Evolutionary conservation across 768 basidiomycete species (phyloP), one percentile per base, ranked within the genome.

Genomic region (Podaxis sp.): DNA sequence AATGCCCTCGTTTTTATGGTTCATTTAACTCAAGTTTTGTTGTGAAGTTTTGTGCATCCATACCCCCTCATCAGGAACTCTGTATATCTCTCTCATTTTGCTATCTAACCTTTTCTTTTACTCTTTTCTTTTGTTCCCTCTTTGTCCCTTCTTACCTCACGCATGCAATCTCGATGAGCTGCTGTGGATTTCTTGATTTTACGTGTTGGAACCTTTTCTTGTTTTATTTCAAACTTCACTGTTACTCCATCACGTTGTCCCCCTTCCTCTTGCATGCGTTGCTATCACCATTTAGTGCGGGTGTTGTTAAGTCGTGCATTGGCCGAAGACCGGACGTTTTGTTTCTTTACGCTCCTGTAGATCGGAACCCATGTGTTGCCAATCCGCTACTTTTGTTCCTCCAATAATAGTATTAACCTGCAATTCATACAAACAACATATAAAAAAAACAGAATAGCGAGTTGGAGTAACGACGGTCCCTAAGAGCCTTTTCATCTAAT

Each of bases 401-500:
- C 49, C 24, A 49, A 12, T 24, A 47, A 24, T n/a, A 51, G 13
- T 27, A 24, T 24, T 25, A 24, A 27, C 49, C 12, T 11, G 25
- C 27, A 36, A 33, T 33, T 12, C 54, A 40, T 55, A 24, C 54
- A 9, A 38, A 11, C 54, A 55, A 40, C 3, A 37, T n/a, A 46
- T n/a, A 22, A 7, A 54, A 13, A 15, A 22, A 24, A 8, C 9
- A 24, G 4, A 25, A 22, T 22, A 17, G 9, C n/a, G n/a, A 25
- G 27, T 36, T 0, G 17, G 5, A 46, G 43, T 19, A 41, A 41
- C 7, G 6, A 8, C n/a, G 17, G 12, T 19, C 43, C 17, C 5
- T 1, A 38, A 37, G 53, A n/a, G 24, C 27, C 53, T 17, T 19
- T 33, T 47, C 41, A 3, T n/a, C 19, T 69, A 94, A 72, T 92